These are phyloP conservation scores for Medicago truncatula DNA, from an alignment of 306 rosid genomes.

Conservation along the genomic window DNA sequence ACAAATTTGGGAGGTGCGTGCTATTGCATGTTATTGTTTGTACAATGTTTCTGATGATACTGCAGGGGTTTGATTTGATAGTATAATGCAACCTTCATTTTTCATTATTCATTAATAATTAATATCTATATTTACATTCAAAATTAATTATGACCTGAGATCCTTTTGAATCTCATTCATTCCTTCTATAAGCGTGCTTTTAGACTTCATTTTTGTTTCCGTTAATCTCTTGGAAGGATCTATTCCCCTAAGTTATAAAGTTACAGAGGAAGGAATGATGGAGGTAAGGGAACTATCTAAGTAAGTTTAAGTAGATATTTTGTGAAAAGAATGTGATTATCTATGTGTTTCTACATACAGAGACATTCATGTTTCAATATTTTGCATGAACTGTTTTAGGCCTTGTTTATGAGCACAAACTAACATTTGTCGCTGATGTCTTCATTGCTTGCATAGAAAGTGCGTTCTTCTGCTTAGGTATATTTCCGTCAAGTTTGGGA, in stretches of 20 bases:
- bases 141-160: not conserved
- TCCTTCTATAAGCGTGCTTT: not conserved
- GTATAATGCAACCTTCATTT: not conserved
- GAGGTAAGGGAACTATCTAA: not conserved
- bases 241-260: not conserved
- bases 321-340: not conserved
- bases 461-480: not conserved
- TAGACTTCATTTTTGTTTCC: not conserved
- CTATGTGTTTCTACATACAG: not conserved
- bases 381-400: conserved; percentile 12
- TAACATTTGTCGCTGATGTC: not conserved
- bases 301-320: not conserved
- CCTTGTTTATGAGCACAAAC: conserved; percentile 18
- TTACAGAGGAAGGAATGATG: not conserved
- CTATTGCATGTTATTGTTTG: conserved; percentile 10
- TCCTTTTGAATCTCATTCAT: not conserved
- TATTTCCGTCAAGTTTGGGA: conserved; percentile 15
- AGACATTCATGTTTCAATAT: conserved; percentile 14
- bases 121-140: not conserved
- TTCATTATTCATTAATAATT: not conserved
- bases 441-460: conserved; percentile 7
- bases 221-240: not conserved
- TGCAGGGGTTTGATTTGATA: not conserved
- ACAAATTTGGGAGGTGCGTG: conserved; percentile 81
- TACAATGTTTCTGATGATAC: not conserved